Base-by-base conservation (phyloP, 2,329 filamentous ascomycete genomes). In the Xylaria sp. region DNA sequence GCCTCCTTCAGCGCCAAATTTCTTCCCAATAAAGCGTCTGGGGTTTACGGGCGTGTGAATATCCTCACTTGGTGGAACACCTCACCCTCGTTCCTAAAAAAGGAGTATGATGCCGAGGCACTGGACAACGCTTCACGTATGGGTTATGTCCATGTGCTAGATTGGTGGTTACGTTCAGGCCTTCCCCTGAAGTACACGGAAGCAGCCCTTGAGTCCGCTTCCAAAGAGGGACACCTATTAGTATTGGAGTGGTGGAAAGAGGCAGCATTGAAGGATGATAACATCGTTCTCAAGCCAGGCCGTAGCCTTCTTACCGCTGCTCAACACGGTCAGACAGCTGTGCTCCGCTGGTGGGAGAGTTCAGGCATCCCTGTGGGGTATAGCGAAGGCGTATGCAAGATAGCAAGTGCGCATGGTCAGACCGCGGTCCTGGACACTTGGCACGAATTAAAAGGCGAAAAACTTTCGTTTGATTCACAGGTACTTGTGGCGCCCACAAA, bases 211-310 rank as follows among this genome's bases (percentile, higher is more conserved):
- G 95, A 98, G 80, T 92, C 94, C 76, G 94, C 95, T 36, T 95
- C 92, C 67, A 90, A 90, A 3, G 91, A 93, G 76, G 94, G 94
- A 8, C 92, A 96, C 72, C 85, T 97, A n/a, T 83, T 89, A 7
- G 94, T 98, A 0, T 86, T 98, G 1, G 91, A 97, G 75, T 98
- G 95, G 95, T 98, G 95, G 95, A 92, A 93, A 74, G 87, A 91
- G 68, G 90, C 91, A 0, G 88, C 87, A 13, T 81, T 84, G 15
- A 86, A 87, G 62, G 86, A 90, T 75, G 86, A 90, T 52, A 81
- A 81, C 20, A 60, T 89, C 59, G 82, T 86, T 6, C 85, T 97
- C 15, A 94, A 94, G 74, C 92, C 94, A 0, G 94, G 94, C 51
- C 94, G 96, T 75, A 92, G 92, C 31, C 90, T 97, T 20, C 88